Conservation (phyloP, 108 stramenopile species). For the Poteriospumella lacustris region DNA sequence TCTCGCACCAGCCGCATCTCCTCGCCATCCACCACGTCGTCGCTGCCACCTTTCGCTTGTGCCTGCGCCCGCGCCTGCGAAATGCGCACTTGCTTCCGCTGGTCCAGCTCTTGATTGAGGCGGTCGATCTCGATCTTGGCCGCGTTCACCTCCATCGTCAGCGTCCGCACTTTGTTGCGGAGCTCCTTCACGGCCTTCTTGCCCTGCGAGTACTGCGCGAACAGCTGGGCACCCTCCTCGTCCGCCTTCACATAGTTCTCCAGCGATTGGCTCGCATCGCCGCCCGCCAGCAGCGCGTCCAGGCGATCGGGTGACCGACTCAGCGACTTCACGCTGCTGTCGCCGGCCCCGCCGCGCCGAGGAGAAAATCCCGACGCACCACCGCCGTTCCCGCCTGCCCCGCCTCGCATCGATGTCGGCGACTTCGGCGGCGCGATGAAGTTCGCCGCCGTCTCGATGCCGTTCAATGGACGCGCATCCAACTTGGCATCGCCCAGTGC, state of each 20-base stretch:
- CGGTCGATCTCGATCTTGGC: slow-evolving; percentile 33
- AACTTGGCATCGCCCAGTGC: slow-evolving; percentile 29
- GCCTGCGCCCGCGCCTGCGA: neutral
- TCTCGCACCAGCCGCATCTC: slow-evolving; percentile 39
- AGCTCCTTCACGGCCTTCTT: slow-evolving; percentile 29
- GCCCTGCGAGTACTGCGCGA: neutral
- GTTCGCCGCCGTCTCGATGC: neutral
- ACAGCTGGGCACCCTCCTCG: slow-evolving; percentile 9
- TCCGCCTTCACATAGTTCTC: neutral
- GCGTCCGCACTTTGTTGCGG: neutral
- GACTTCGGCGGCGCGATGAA: neutral
- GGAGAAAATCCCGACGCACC: slow-evolving; percentile 8
- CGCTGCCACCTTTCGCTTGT: slow-evolving; percentile 16
- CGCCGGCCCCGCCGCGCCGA: slow-evolving; percentile 6
- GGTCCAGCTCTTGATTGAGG: neutral
- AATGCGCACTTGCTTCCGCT: slow-evolving; percentile 25
- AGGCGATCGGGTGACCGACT: neutral
- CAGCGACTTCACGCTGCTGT: neutral
- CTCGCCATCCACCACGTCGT: slow-evolving; percentile 45
- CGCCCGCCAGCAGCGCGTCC: neutral
- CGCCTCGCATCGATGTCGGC: neutral
- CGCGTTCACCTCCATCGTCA: slow-evolving; percentile 15
- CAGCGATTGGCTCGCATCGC: neutral
- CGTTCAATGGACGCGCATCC: slow-evolving; percentile 20
- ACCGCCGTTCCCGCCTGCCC: slow-evolving; percentile 20